Evolutionary conservation across 805 yeast species (phyloP), one percentile per base, ranked within the genome.

Genomic region (Myxozyma sirexii): DNA sequence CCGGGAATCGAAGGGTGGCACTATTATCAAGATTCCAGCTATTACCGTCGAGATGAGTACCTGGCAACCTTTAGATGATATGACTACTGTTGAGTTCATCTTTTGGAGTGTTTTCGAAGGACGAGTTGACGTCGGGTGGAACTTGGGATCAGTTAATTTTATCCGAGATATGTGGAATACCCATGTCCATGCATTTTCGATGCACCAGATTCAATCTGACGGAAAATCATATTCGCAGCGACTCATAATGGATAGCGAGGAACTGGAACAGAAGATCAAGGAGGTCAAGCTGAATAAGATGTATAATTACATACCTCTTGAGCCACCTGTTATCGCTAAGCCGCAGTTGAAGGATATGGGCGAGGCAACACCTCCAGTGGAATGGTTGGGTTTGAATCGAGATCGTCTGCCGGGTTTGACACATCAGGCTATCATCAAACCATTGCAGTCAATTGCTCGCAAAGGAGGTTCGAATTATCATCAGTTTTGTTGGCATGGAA

Each of bases 281-380:
- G 81, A 78, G 57, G 81, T 79, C 26, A 83, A 78, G 55, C 70
- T 78, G 26, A 52, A 56, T 47, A 56, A 70, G 38, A 75, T 75
- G 43, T 89, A 80, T 68, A 71, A 71, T 0, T 90, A 90, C 67
- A 68, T 78, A 33, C 83, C 98, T 0, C 69, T 88, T 10, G 84
- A 80, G 38, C 88, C 87, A 10, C 97, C 97, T 0, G 77, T 82
- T 5, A 90, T 94, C 38, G 96, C 88, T 62, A 88, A 94, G 19
- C 98, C 98, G 1, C 93, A 87, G 66, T 77, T 94, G 69, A 85
- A 84, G 69, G 98, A 94, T 69, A 79, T 94, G 68, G 98, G 99
- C 26, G 92, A 87, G 74, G 98, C 97, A 0, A 94, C 99, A 0
- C 99, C 99, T 0, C 99, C 99, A 1, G 75, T 94, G 59, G 99